Conservation (phyloP, 2,329 filamentous ascomycete genomes). For the Ascochyta koolunga region DNA sequence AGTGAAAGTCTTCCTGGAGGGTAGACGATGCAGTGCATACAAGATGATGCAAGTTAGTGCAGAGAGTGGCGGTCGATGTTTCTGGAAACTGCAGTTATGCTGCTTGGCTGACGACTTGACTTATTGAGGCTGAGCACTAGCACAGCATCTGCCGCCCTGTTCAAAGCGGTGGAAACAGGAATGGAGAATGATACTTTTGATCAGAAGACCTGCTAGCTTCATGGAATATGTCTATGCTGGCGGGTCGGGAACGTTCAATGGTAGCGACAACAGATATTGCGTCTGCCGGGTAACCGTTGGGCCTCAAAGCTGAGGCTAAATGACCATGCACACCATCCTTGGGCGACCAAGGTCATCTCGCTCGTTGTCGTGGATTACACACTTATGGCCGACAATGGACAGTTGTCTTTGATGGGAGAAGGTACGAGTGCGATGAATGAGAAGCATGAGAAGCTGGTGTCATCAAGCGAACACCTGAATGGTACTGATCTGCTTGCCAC, state of each 20-base stretch:
- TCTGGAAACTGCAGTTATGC: background rate
- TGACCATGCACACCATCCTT: background rate
- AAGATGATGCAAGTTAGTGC: slow-evolving; percentile 3
- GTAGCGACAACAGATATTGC: background rate
- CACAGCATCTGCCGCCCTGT: background rate
- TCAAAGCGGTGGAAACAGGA: background rate
- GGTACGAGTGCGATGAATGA: background rate
- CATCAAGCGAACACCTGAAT: background rate
- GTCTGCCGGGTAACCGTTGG: background rate
- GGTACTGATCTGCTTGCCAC: background rate
- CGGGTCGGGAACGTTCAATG: background rate
- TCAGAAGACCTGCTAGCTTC: background rate
- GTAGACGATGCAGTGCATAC: background rate
- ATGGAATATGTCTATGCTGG: background rate
- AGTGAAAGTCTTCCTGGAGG: background rate
- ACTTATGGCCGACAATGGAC: background rate
- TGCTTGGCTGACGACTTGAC: slow-evolving; percentile 6
- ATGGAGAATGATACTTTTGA: background rate
- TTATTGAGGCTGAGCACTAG: background rate
- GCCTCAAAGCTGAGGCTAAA: background rate
- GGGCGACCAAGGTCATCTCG: slow-evolving; percentile 1
- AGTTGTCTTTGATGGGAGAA: background rate
- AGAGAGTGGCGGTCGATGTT: slow-evolving; percentile 3
- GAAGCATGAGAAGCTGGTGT: background rate
- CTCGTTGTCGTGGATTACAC: background rate